Evolutionary conservation across 371 early-diverging fungal species (phyloP).

Genomic region (Capniomyces stellatus): DNA sequence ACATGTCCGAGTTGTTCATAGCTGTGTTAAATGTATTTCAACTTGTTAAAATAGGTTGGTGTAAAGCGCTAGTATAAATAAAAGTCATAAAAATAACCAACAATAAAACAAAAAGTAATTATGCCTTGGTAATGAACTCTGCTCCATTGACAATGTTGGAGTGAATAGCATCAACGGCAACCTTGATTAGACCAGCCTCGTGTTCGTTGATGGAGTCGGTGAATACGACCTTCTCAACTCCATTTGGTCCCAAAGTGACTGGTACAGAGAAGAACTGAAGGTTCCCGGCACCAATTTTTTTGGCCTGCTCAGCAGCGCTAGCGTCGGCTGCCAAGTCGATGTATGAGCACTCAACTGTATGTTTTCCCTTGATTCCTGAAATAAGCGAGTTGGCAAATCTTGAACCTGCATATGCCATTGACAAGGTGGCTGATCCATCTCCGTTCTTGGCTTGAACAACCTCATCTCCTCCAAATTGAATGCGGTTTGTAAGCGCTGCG

Average conservation of each 20-base stretch:
- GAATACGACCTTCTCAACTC: conserved; percentile 75
- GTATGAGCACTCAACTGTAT: conserved; percentile 37
- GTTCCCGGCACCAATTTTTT: conserved; percentile 10
- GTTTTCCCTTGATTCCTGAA: conserved; percentile 73
- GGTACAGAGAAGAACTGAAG: conserved; percentile 74
- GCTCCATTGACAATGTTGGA: conserved; percentile 15
- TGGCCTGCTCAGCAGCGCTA: conserved; percentile 15
- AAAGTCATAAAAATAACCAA: neutral
- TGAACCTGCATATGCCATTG: conserved; percentile 95
- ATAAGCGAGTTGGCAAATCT: conserved; percentile 79
- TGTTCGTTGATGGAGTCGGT: conserved; percentile 39
- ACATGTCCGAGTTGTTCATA: no score
- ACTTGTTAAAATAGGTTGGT: no score
- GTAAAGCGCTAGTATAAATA: neutral
- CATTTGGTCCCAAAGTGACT: conserved; percentile 80
- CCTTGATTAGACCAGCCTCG: conserved; percentile 34
- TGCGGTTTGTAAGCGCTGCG: conserved; percentile 84
- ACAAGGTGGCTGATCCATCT: conserved; percentile 89
- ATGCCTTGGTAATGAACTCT: conserved; percentile 12
- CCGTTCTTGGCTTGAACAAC: conserved; percentile 98
- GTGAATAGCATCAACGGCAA: conserved; percentile 13
- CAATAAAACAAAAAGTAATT: neutral
- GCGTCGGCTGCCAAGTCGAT: conserved; percentile 54
- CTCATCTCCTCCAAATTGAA: conserved; percentile 98
- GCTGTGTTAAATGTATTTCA: no score